A percentile compares a stretch with the other conserved stretches of the same genome.
phyloP scores from a whole-genome alignment of 2,329 filamentous ascomycete species.

The Fusarium secorum region DNA sequence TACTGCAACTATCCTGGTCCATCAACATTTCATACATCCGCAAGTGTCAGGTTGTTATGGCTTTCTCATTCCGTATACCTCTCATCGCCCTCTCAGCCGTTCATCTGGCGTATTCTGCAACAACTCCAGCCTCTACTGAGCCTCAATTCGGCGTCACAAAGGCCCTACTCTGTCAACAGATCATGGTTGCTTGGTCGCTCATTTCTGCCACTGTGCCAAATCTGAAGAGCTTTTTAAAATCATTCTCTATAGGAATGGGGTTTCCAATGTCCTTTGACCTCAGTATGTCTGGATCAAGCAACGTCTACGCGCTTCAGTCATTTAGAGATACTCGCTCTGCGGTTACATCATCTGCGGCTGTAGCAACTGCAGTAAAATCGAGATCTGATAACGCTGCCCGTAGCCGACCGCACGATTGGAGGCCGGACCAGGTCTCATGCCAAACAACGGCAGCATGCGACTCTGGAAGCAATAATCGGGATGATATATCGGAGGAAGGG shows the following conservation, averaged over 20 bases:
- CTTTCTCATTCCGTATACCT: conserved; percentile 33
- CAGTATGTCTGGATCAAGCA: neutral
- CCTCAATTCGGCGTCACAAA: conserved; percentile 32
- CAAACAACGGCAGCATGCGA: neutral
- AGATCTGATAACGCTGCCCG: too few species aligned
- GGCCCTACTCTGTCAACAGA: conserved; percentile 20
- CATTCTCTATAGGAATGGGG: conserved; percentile 33
- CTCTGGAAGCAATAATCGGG: neutral
- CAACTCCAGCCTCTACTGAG: conserved; percentile 9
- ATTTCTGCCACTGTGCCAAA: conserved; percentile 34
- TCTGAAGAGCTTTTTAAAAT: conserved; percentile 35
- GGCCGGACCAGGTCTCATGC: conserved; percentile 17
- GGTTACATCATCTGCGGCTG: too few species aligned
- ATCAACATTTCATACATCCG: conserved; percentile 25
- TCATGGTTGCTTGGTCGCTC: conserved; percentile 32
- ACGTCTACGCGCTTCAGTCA: conserved; percentile 27
- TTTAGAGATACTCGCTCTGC: conserved; percentile 17
- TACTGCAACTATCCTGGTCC: conserved; percentile 22
- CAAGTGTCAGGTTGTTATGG: conserved; percentile 28
- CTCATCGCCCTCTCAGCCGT: conserved; percentile 30
- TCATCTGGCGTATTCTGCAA: conserved; percentile 10
- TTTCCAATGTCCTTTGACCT: conserved; percentile 27
- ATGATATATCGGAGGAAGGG: conserved; percentile 19
- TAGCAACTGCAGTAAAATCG: too few species aligned
- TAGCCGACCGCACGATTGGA: too few species aligned